Evolutionary conservation across 768 basidiomycete species (phyloP), one percentile per base, ranked within the genome.

Genomic region (Termitomyces eurrhizus): DNA sequence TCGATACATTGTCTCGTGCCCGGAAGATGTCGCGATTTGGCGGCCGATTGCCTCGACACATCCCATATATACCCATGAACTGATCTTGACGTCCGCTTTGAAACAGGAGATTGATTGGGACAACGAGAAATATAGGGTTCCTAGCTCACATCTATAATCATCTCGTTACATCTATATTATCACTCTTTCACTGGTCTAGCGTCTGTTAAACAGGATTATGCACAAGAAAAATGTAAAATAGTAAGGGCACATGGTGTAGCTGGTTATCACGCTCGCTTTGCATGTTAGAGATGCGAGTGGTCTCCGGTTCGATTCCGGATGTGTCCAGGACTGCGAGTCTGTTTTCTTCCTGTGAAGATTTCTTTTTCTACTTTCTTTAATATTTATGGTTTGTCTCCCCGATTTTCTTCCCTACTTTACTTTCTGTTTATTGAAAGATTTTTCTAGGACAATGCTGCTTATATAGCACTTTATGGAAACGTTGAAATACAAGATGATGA

Each of bases 41-140:
- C 73, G 83, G 29, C 80, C 87, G 7, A 75, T 93, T 44, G 75
- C 74, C 24, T 36, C 54, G 13, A 21, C 42, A 2, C 75, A 82
- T 64, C 76, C 77, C 21, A 78, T 93, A n/a, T 93, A 90, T 71
- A 81, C 80, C 0, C 79, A 82, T 33, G 90, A 93, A 68, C 73
- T 93, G 32, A 70, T 94, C 14, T 71, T 93, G 60, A 83, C 76
- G 37, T 83, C 79, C 0, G 83, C 85, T 1, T 69, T 92, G 69
- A 83, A 76, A 61, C 92, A 93, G 69, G 72, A 86, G 64, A 75
- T 90, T 24, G 83, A 85, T 26, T 89, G 85, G 84, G 79, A 90
- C 29, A 78, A 80, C 48, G 67, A 70, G 6, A 63, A 66, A 7
- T 77, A 75, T 62, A 67, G 65, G 50, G 73, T 83, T 45, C 29